These are phyloP conservation scores for Geotrichum bryndzae DNA, from an alignment of 1,139 yeast genomes.

Conservation along the genomic window DNA sequence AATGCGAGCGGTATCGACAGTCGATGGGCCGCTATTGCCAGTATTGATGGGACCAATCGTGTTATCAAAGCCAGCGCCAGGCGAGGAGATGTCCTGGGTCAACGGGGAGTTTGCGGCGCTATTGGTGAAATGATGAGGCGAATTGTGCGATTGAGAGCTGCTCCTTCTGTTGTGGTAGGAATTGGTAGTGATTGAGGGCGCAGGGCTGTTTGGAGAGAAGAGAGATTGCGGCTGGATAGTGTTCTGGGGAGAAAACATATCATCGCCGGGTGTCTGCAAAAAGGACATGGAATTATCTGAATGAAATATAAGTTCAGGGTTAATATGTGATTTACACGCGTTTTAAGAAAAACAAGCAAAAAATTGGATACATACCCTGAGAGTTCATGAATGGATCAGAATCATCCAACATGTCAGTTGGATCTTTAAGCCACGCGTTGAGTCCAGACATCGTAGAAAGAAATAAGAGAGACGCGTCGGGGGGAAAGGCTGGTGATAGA, in stretches of 20 bases:
- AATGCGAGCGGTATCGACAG: conserved; percentile 4
- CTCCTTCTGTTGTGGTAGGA: background rate
- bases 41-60: background rate
- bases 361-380: conserved; percentile 6
- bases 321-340: background rate
- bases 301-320: background rate
- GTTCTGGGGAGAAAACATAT: conserved; percentile 4
- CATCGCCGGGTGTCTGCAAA: conserved; percentile 9
- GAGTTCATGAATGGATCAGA: conserved; percentile 7
- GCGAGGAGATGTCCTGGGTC: conserved; percentile 3
- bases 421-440: conserved; percentile 14
- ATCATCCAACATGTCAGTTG: conserved; percentile 3
- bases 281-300: conserved; percentile 5
- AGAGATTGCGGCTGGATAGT: conserved; percentile 12
- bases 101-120: conserved; percentile 5
- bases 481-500: background rate
- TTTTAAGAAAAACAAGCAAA: background rate
- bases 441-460: conserved; percentile 9
- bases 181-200: background rate
- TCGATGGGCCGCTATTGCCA: background rate
- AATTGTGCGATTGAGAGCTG: conserved; percentile 9
- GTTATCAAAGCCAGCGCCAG: background rate
- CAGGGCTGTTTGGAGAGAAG: conserved; percentile 11
- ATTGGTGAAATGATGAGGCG: conserved; percentile 2
- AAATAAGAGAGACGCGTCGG: background rate